Evolutionary conservation across 73 alveolate species (phyloP), one percentile per base, ranked within the genome.

Genomic region (Uronychia setigera): DNA sequence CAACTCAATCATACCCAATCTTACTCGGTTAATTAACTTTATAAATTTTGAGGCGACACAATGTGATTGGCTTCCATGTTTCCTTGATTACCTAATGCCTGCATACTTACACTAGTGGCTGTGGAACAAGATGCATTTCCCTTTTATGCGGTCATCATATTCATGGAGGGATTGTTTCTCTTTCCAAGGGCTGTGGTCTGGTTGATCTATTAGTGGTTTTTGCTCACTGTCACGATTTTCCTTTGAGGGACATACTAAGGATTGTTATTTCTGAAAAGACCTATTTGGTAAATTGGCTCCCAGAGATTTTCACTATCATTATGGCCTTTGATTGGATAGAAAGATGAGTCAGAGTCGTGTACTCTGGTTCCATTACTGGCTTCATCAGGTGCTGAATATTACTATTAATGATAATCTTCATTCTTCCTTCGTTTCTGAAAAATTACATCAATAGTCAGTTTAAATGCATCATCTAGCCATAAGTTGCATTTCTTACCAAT

Each of bases 381-480:
- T n/a, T n/a, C n/a, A n/a, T n/a, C n/a, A n/a, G n/a, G n/a, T n/a
- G n/a, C n/a, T n/a, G n/a, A n/a, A n/a, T n/a, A n/a, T n/a, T n/a
- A n/a, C n/a, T n/a, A n/a, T n/a, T n/a, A n/a, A n/a, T n/a, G n/a
- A n/a, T n/a, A n/a, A n/a, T 31, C 78, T 32, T 83, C 26, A 32
- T 76, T 74, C 78, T 28, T 33, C 29, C 74, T 87, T 87, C n/a
- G n/a, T 25, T 76, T 57, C 1, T 87, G 93, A 87, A 87, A 87
- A 31, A 80, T 26, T 13, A 35, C 76, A 80, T 87, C 93, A 0
- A 87, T 32, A 27, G 93, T 87, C 26, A 87, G 32, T 33, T 87
- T 87, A 31, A 87, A 87, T 9, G 93, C 93, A 87, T 87, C 93
- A 87, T 87, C 93, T 87, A 80, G 67, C 5, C n/a, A 11, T 5